Conservation (phyloP, 768 basidiomycete species). For the Kockovaella imperatae region DNA sequence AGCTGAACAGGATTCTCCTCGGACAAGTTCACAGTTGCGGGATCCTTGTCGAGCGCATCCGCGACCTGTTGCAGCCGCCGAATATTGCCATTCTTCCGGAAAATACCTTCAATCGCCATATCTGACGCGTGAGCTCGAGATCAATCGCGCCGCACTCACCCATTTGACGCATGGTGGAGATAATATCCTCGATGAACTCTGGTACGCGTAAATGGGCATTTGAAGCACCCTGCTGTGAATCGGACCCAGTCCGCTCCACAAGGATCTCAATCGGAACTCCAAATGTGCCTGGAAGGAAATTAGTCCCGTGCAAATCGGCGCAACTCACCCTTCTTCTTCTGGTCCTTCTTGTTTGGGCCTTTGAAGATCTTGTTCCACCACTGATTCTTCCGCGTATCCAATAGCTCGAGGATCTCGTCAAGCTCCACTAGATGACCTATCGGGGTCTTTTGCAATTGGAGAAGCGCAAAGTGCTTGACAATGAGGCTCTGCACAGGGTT, state of each 20-base stretch:
- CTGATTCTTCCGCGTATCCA: slow-evolving; percentile 83
- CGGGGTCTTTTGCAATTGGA: slow-evolving; percentile 67
- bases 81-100: slow-evolving; percentile 97
- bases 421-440: slow-evolving; percentile 62
- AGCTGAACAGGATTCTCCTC: slow-evolving; percentile 95
- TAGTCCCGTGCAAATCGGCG: background rate
- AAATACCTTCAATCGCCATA: slow-evolving; percentile 98
- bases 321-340: slow-evolving; percentile 56
- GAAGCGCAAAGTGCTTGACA: slow-evolving; percentile 81
- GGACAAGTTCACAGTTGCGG: slow-evolving; percentile 79
- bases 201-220: slow-evolving; percentile 77
- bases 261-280: slow-evolving; percentile 84
- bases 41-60: slow-evolving; percentile 90
- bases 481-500: slow-evolving; percentile 77
- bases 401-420: slow-evolving; percentile 86
- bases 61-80: slow-evolving; percentile 81
- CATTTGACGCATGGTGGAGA: slow-evolving; percentile 99
- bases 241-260: slow-evolving; percentile 90
- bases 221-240: slow-evolving; percentile 80
- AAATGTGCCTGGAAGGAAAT: slow-evolving; percentile 63
- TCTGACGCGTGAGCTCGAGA: slow-evolving; percentile 50
- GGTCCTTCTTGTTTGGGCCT: slow-evolving; percentile 71
- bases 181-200: slow-evolving; percentile 95
- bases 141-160: slow-evolving; percentile 52
- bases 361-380: slow-evolving; percentile 98